phyloP scores from a whole-genome alignment of 164 flowering plant species.

The Brasenia schreberi region DNA sequence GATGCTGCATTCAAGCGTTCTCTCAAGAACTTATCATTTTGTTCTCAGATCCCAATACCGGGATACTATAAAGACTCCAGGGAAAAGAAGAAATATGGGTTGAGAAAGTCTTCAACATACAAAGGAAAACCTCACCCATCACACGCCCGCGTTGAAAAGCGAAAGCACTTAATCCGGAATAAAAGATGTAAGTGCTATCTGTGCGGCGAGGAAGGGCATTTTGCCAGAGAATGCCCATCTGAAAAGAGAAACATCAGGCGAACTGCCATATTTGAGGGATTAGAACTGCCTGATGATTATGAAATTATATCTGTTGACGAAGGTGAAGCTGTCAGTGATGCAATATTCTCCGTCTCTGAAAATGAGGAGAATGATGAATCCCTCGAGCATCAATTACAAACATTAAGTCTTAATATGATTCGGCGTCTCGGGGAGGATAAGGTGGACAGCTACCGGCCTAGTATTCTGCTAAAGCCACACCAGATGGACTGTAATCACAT shows the following conservation, averaged over 20 bases:
- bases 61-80: constrained; percentile 1
- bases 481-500: background rate
- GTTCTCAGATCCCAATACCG: constrained; percentile 1
- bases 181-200: too few species aligned
- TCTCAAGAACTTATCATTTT: constrained; percentile 3
- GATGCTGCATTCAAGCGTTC: constrained; percentile 1
- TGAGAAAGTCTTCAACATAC: constrained; percentile 3
- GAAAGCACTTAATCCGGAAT: too few species aligned
- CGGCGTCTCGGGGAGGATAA: too few species aligned
- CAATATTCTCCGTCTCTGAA: too few species aligned
- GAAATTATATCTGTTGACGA: too few species aligned
- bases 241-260: constrained; percentile 1
- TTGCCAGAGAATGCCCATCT: constrained; percentile 3
- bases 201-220: constrained; percentile 4
- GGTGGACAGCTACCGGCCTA: background rate
- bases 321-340: constrained; percentile 2
- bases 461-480: background rate
- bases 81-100: constrained; percentile 1
- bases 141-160: too few species aligned
- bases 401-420: background rate
- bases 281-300: too few species aligned
- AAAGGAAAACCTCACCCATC: constrained; percentile 5
- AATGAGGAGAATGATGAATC: too few species aligned
- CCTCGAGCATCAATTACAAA: background rate
- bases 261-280: background rate